These are phyloP conservation scores for Lactifluus hygrophoroides DNA, from an alignment of 768 basidiomycete genomes.

Conservation along the genomic window DNA sequence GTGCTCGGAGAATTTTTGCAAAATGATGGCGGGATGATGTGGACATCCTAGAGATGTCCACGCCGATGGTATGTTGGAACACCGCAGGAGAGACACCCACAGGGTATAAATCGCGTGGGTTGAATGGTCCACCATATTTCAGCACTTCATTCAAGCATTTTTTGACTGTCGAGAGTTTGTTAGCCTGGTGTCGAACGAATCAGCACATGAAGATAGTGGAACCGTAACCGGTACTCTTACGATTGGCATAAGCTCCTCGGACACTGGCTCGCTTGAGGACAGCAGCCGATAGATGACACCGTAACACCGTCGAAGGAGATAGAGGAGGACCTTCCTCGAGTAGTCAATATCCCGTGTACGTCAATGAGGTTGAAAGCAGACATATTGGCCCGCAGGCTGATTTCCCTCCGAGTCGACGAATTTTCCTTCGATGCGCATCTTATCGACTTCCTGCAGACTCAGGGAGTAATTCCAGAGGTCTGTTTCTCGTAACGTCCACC, in stretches of 20 bases:
- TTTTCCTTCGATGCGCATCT: constrained; percentile 94
- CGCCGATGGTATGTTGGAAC: background rate
- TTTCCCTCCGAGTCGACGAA: constrained; percentile 93
- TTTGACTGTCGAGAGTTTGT: constrained; percentile 93
- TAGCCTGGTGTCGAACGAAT: constrained; percentile 54
- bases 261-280: constrained; percentile 93
- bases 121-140: constrained; percentile 92
- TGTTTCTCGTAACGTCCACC: constrained; percentile 94
- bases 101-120: constrained; percentile 86
- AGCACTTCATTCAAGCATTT: constrained; percentile 94
- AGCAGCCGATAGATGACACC: constrained; percentile 90
- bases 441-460: constrained; percentile 91
- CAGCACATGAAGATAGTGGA: background rate
- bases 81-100: constrained; percentile 37
- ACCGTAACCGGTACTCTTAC: constrained; percentile 35
- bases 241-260: constrained; percentile 95
- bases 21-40: background rate
- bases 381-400: constrained; percentile 90
- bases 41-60: constrained; percentile 7
- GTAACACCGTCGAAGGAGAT: constrained; percentile 89
- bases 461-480: constrained; percentile 91
- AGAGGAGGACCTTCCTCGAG: constrained; percentile 71
- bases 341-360: background rate
- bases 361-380: constrained; percentile 32
- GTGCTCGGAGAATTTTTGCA: background rate